Conservation (phyloP, 305 asterid genomes). For the Fraxinus nigra region DNA sequence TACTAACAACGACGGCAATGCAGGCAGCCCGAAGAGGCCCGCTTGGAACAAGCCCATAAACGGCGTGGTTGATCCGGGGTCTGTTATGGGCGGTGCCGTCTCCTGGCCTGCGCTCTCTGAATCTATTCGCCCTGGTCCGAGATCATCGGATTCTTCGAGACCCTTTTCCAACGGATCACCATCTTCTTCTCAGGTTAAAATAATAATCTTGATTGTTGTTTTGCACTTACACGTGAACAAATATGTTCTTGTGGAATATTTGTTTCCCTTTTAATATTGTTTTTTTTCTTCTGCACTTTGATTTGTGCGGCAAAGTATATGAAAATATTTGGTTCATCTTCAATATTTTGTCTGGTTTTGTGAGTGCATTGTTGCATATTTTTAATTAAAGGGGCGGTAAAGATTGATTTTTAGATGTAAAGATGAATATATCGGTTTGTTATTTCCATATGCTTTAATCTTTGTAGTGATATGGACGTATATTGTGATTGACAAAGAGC, state of each 20-base stretch:
- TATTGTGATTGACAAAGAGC: not conserved
- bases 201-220: not conserved
- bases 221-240: not conserved
- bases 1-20: constrained; percentile 45
- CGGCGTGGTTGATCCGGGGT: constrained; percentile 50
- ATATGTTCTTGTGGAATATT: not conserved
- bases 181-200: constrained; percentile 59
- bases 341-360: not conserved
- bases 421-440: not conserved
- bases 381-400: not conserved
- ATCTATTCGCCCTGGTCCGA: constrained; percentile 46
- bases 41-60: constrained; percentile 70
- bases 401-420: not conserved
- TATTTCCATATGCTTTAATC: not conserved
- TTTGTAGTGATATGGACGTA: not conserved
- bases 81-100: constrained; percentile 69
- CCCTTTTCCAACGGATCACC: constrained; percentile 56
- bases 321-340: not conserved
- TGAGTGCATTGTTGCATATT: not conserved
- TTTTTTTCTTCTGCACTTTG: not conserved
- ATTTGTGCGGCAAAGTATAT: not conserved
- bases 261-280: not conserved
- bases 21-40: constrained; percentile 47
- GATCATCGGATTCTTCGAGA: constrained; percentile 42
- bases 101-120: constrained; percentile 91